Percentiles rank a stretch among this genome's conserved stretches.
Conservation (phyloP, 495 filamentous ascomycete genomes). For the Margaritispora aquatica region DNA sequence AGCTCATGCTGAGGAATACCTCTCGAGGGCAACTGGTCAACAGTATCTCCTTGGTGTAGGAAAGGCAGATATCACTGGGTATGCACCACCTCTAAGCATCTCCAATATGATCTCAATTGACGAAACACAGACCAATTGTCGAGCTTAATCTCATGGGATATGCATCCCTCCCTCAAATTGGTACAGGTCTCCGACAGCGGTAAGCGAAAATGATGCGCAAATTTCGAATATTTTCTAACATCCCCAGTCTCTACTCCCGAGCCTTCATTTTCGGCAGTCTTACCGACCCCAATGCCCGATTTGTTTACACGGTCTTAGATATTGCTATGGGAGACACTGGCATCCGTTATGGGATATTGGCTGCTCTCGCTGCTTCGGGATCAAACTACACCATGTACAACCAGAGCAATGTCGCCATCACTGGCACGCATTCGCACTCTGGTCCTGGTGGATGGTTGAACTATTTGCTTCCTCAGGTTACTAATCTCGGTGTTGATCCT, state of each 20-base stretch:
- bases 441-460: slow-evolving; percentile 95
- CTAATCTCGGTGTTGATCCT: slow-evolving; percentile 75
- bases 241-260: slow-evolving; percentile 81
- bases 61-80: slow-evolving; percentile 90
- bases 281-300: slow-evolving; percentile 61
- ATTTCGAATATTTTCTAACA: slow-evolving; percentile 69
- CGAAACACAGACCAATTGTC: slow-evolving; percentile 39
- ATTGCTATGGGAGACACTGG: slow-evolving; percentile 83
- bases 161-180: slow-evolving; percentile 26
- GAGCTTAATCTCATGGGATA: slow-evolving; percentile 40
- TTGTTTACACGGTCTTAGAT: slow-evolving; percentile 84
- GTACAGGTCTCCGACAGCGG: slow-evolving; percentile 35
- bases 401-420: slow-evolving; percentile 77
- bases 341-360: slow-evolving; percentile 74
- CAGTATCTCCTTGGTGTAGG: slow-evolving; percentile 78
- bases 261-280: slow-evolving; percentile 84
- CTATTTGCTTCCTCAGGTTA: slow-evolving; percentile 91
- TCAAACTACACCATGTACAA: slow-evolving; percentile 52
- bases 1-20: not conserved
- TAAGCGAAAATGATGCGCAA: slow-evolving; percentile 65
- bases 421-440: slow-evolving; percentile 88
- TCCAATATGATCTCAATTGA: not conserved
- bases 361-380: slow-evolving; percentile 58
- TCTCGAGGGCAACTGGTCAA: slow-evolving; percentile 15
- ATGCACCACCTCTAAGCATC: not conserved